These are phyloP conservation scores for Pythium monospermum DNA, from an alignment of 352 stramenopile species.

Conservation along the genomic window DNA sequence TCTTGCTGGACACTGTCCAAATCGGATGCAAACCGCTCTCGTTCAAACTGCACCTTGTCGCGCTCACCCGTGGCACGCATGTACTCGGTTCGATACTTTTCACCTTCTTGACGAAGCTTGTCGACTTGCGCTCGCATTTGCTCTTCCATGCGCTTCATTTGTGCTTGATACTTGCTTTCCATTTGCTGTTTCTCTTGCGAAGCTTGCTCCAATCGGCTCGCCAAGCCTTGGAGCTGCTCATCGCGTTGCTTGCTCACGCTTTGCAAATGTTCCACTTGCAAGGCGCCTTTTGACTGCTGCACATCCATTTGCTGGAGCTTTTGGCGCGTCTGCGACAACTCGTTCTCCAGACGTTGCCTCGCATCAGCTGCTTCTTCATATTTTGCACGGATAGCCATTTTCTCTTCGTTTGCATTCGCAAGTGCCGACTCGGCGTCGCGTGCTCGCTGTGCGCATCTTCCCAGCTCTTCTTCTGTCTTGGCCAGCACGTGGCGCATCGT, in stretches of 20 bases:
- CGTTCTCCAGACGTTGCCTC: slow-evolving; percentile 21
- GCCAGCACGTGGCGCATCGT: slow-evolving; percentile 35
- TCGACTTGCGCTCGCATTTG: slow-evolving; percentile 48
- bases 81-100: slow-evolving; percentile 51
- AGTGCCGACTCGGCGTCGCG: slow-evolving; percentile 40
- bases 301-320: slow-evolving; percentile 26
- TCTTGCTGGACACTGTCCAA: slow-evolving; percentile 49
- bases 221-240: slow-evolving; percentile 33
- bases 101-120: slow-evolving; percentile 43
- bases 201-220: slow-evolving; percentile 32
- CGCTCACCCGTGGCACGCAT: slow-evolving; percentile 41
- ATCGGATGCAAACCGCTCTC: slow-evolving; percentile 44
- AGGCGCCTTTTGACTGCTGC: slow-evolving; percentile 32
- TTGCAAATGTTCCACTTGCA: slow-evolving; percentile 45
- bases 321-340: slow-evolving; percentile 28
- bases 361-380: slow-evolving; percentile 35
- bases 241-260: slow-evolving; percentile 34
- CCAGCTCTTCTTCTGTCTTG: slow-evolving; percentile 27
- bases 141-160: slow-evolving; percentile 59
- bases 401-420: slow-evolving; percentile 24
- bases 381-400: slow-evolving; percentile 20
- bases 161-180: slow-evolving; percentile 38
- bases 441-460: slow-evolving; percentile 21
- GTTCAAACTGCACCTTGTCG: slow-evolving; percentile 53
- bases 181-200: slow-evolving; percentile 39